These are phyloP conservation scores for Flaveria linearis DNA, from an alignment of 129 eudicot genomes.

Conservation along the genomic window DNA sequence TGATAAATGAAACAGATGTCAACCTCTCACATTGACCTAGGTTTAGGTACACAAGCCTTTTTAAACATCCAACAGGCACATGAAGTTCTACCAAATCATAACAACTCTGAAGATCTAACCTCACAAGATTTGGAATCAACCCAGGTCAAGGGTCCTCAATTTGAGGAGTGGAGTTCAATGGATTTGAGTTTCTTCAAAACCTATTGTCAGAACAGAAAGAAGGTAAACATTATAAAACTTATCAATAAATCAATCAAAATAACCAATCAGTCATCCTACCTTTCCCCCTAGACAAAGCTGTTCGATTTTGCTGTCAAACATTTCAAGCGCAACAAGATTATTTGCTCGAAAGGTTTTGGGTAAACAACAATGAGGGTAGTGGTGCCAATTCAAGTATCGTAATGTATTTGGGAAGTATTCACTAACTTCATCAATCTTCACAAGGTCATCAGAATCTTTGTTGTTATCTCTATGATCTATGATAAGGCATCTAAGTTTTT, in stretches of 20 bases:
- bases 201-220: background rate
- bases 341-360: slow-evolving; percentile 21
- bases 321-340: slow-evolving; percentile 31
- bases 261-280: slow-evolving; percentile 15
- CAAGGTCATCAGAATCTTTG: background rate
- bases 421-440: slow-evolving; percentile 1
- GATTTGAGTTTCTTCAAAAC: slow-evolving; percentile 27
- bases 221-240: background rate
- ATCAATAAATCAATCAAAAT: background rate
- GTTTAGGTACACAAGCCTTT: slow-evolving; percentile 19
- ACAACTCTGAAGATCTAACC: slow-evolving; percentile 23
- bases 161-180: slow-evolving; percentile 16
- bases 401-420: slow-evolving; percentile 6
- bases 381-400: slow-evolving; percentile 26
- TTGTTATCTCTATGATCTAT: background rate
- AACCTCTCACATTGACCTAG: slow-evolving; percentile 11
- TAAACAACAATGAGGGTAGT: slow-evolving; percentile 22
- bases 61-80: slow-evolving; percentile 20
- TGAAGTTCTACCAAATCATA: slow-evolving; percentile 22
- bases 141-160: slow-evolving; percentile 26
- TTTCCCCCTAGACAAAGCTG: slow-evolving; percentile 29
- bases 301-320: slow-evolving; percentile 11
- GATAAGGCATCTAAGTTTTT: slow-evolving; percentile 10
- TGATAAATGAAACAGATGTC: slow-evolving; percentile 12
- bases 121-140: slow-evolving; percentile 28